phyloP scores from a whole-genome alignment of 2,329 filamentous ascomycete genomes.

The Pestalotiopsis sp. region DNA sequence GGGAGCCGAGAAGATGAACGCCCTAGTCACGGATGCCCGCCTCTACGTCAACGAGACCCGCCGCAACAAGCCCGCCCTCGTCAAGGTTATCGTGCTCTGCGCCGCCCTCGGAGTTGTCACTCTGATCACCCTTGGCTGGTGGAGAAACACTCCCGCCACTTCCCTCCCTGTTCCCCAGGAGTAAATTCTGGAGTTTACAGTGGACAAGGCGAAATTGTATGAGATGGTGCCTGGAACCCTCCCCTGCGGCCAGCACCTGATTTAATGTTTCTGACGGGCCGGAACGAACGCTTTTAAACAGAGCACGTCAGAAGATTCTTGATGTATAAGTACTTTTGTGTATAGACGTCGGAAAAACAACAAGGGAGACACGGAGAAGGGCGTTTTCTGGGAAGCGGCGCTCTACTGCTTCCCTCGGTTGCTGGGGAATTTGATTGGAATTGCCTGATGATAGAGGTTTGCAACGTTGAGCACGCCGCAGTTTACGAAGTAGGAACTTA shows the following conservation, averaged over 20 bases:
- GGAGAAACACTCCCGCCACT: constrained; percentile 7
- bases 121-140: constrained; percentile 5
- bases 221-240: background rate
- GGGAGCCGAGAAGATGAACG: constrained; percentile 29
- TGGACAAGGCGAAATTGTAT: background rate
- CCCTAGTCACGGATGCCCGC: constrained; percentile 24
- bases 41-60: constrained; percentile 23
- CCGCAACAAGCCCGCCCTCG: constrained; percentile 23
- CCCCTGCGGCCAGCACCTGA: background rate
- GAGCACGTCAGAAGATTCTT: background rate
- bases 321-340: constrained; percentile 10
- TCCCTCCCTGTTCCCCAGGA: constrained; percentile 5
- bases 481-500: background rate
- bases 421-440: background rate
- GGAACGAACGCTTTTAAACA: background rate
- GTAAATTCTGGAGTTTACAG: background rate
- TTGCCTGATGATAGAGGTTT: background rate
- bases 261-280: background rate
- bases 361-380: constrained; percentile 2
- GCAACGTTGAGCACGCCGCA: background rate
- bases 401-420: background rate
- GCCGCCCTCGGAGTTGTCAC: constrained; percentile 13
- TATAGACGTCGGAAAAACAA: constrained; percentile 7
- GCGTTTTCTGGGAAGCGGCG: constrained; percentile 1
- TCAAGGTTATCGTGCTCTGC: constrained; percentile 25